These are phyloP conservation scores for Russula sp. DNA, from an alignment of 768 basidiomycete species.

Conservation along the genomic window DNA sequence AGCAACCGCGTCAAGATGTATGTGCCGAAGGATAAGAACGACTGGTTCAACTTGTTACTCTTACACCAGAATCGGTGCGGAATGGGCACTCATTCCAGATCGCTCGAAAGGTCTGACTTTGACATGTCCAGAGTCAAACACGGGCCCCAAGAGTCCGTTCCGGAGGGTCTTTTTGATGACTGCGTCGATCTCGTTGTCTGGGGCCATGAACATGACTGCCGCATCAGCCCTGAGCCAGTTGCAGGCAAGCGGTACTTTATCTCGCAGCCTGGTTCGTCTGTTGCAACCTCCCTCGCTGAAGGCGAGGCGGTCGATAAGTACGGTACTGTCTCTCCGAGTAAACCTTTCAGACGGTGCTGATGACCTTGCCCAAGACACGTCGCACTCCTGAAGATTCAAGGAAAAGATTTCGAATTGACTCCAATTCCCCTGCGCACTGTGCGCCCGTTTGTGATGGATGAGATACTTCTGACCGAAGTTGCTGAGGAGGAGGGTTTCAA, in stretches of 20 bases:
- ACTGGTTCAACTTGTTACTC: slow-evolving; percentile 93
- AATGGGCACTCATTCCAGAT: not conserved
- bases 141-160: slow-evolving; percentile 90
- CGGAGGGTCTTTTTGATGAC: slow-evolving; percentile 97
- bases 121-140: slow-evolving; percentile 68
- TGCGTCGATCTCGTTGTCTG: slow-evolving; percentile 89
- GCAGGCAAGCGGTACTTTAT: slow-evolving; percentile 90
- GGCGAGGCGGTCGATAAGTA: slow-evolving; percentile 93
- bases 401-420: slow-evolving; percentile 78
- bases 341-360: not conserved
- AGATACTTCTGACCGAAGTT: slow-evolving; percentile 65
- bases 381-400: slow-evolving; percentile 81
- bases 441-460: slow-evolving; percentile 88
- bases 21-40: slow-evolving; percentile 84
- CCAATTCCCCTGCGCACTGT: slow-evolving; percentile 88
- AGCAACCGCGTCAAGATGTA: slow-evolving; percentile 95
- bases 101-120: not conserved
- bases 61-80: slow-evolving; percentile 93
- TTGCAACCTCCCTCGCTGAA: slow-evolving; percentile 91
- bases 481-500: slow-evolving; percentile 76
- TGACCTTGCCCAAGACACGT: slow-evolving; percentile 59
- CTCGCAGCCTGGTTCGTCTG: slow-evolving; percentile 89
- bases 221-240: slow-evolving; percentile 85
- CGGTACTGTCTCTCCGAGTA: slow-evolving; percentile 1
- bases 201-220: slow-evolving; percentile 99